Conservation (phyloP, 1,139 yeast genomes). For the Geotrichum fermentans region DNA sequence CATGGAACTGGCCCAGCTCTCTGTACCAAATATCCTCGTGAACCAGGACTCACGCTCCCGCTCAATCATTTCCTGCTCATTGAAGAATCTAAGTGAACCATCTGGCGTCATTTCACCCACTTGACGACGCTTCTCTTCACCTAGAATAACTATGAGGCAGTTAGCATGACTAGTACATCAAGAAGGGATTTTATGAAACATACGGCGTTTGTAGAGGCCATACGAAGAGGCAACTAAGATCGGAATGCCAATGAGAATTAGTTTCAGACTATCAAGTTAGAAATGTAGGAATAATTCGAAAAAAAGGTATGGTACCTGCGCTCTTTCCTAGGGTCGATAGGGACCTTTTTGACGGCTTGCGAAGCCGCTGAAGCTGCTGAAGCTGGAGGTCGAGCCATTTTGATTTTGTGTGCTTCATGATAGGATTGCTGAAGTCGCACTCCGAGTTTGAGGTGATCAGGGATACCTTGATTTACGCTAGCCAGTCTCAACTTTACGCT, state of each 20-base stretch:
- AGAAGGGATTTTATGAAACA: slow-evolving; percentile 20
- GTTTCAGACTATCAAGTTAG: slow-evolving; percentile 31
- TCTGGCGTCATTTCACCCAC: slow-evolving; percentile 48
- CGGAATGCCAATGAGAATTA: slow-evolving; percentile 43
- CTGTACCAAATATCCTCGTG: slow-evolving; percentile 44
- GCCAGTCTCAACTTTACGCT: too few species aligned
- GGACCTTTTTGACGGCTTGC: slow-evolving; percentile 10
- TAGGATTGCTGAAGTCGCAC: too few species aligned
- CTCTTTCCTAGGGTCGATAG: slow-evolving; percentile 18
- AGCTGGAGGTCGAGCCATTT: slow-evolving; percentile 19
- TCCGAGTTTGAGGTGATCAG: too few species aligned
- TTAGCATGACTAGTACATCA: background rate
- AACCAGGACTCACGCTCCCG: slow-evolving; percentile 40
- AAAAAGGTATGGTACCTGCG: slow-evolving; percentile 12
- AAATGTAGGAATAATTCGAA: background rate
- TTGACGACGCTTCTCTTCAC: slow-evolving; percentile 46
- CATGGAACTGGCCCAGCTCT: slow-evolving; percentile 22
- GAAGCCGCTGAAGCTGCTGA: slow-evolving; percentile 6
- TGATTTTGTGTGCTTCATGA: background rate
- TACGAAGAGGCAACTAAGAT: slow-evolving; percentile 40
- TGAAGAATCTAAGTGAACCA: slow-evolving; percentile 45
- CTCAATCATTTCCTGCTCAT: slow-evolving; percentile 42
- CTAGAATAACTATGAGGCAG: slow-evolving; percentile 36
- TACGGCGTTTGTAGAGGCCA: slow-evolving; percentile 38
- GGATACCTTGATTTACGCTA: too few species aligned